These are phyloP conservation scores for Colletotrichum lentis DNA, from an alignment of 2,329 filamentous ascomycete genomes.

Conservation along the genomic window DNA sequence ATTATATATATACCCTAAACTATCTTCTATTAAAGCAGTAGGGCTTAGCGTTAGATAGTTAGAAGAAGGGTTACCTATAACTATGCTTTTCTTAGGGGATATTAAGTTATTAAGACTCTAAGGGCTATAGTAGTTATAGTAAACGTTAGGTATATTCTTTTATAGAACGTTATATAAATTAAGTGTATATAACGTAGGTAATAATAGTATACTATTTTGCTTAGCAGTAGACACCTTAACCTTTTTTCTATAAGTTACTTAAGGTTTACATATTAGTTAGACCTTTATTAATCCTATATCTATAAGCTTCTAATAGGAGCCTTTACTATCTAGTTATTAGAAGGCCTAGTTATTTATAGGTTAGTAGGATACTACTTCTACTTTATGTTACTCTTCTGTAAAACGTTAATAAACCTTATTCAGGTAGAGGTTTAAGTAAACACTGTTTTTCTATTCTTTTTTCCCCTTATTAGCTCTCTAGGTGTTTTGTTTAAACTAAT, in stretches of 20 bases:
- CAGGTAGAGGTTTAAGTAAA: neutral
- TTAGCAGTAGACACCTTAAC: neutral
- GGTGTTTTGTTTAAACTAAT: slow-evolving; percentile 1
- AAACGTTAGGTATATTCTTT: neutral
- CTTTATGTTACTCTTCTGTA: neutral
- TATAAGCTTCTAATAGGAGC: neutral
- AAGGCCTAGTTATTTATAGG: neutral
- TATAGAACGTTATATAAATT: neutral
- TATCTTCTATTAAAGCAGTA: neutral
- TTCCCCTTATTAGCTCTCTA: neutral
- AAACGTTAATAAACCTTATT: neutral
- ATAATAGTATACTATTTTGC: neutral
- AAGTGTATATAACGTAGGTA: rapidly evolving
- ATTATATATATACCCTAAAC: neutral
- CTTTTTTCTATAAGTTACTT: neutral
- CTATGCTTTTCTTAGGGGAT: neutral
- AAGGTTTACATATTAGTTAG: neutral
- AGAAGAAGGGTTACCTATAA: neutral
- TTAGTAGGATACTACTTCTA: neutral
- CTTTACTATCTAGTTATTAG: neutral
- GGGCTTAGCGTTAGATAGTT: neutral
- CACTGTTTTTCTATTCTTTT: slow-evolving; percentile 10
- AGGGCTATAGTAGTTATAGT: neutral
- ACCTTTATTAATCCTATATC: neutral
- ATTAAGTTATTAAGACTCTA: neutral